Evolutionary conservation across 1,139 yeast genomes (phyloP), one percentile per base, ranked within the genome.

Genomic region (Blastobotrys petasosporus): DNA sequence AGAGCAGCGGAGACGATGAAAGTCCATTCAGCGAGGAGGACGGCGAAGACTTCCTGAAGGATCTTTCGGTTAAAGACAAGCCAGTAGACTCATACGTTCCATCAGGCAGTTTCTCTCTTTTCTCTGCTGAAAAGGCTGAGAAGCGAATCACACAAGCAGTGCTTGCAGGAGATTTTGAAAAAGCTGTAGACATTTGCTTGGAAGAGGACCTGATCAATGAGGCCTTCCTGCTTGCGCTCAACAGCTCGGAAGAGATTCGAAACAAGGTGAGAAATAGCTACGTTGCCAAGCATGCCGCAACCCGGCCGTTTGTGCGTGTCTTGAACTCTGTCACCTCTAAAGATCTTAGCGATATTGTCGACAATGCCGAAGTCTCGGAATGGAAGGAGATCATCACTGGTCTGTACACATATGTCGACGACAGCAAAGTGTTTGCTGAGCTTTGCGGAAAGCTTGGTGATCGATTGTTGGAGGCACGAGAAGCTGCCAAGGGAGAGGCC

Each of bases 351-450:
- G 97, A 92, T 63, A 66, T 92, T 53, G 94, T 87, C 32, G 74
- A 76, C 32, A 82, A 90, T 60, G 85, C 87, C 23, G 83, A 85
- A 59, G 80, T 88, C 39, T 59, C 73, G 5, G 80, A 85, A 55
- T 94, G 98, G 98, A 82, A 79, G 58, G 82, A 82, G 45, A 79
- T 85, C 55, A 85, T 92, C n/a, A 71, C 76, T 34, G 75, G 88
- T 25, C 75, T 90, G 47, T 66, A 80, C 45, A 75, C 85, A 4
- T 82, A 77, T 58, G 67, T 79, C 44, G 56, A 66, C 51, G 73
- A 68, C 28, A 58, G 56, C 13, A 42, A 54, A 37, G 49, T 56
- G 41, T 83, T 77, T 63, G 76, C 77, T 55, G 58, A 67, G 7
- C 75, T 82, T 52, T 75, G 85, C 56, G 68, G 79, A 36, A 74